These are phyloP conservation scores for Gracilaria gracilis DNA, from an alignment of 23 red algal genomes.

Conservation along the genomic window DNA sequence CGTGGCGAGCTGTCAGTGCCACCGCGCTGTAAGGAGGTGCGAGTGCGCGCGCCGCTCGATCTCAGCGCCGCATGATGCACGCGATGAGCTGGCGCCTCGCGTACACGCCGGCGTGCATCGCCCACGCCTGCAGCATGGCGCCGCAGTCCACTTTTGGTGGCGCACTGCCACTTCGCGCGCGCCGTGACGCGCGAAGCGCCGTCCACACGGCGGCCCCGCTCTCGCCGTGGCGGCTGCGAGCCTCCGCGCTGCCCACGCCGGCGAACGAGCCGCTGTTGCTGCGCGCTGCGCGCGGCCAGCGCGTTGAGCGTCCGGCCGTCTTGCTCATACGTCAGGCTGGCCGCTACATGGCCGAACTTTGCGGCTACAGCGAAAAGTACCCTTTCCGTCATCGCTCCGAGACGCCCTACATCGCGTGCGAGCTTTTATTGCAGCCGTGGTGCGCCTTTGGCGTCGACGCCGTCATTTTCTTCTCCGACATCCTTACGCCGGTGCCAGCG, in stretches of 20 bases:
- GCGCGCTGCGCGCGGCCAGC: constrained; percentile 66
- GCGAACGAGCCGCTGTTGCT: constrained; percentile 63
- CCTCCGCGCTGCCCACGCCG: not conserved
- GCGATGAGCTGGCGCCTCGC: not conserved
- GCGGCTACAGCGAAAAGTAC: constrained; percentile 71
- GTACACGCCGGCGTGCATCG: not conserved
- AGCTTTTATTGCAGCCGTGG: constrained; percentile 91
- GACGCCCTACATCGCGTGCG: constrained; percentile 80
- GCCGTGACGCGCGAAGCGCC: too few relatives aligned
- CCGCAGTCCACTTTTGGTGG: not conserved
- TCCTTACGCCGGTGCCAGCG: constrained; percentile 90
- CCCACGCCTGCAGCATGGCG: not conserved
- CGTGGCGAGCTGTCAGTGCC: not conserved
- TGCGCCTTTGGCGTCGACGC: constrained; percentile 86
- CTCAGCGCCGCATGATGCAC: not conserved
- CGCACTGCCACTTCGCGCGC: not conserved
- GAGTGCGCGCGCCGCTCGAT: not conserved
- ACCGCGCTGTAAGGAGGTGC: constrained; percentile 1
- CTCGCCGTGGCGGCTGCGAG: not conserved
- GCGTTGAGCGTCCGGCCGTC: constrained; percentile 79
- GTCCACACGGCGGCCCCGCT: not conserved
- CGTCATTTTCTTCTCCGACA: constrained; percentile 95
- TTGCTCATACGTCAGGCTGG: constrained; percentile 98
- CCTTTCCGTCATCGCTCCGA: constrained; percentile 90
- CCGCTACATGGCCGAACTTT: constrained; percentile 90